A percentile compares a stretch with the other conserved stretches of the same genome.
These are phyloP conservation scores for Hypoxylon sp. DNA, from an alignment of 2,329 filamentous ascomycete genomes.

Conservation along the genomic window DNA sequence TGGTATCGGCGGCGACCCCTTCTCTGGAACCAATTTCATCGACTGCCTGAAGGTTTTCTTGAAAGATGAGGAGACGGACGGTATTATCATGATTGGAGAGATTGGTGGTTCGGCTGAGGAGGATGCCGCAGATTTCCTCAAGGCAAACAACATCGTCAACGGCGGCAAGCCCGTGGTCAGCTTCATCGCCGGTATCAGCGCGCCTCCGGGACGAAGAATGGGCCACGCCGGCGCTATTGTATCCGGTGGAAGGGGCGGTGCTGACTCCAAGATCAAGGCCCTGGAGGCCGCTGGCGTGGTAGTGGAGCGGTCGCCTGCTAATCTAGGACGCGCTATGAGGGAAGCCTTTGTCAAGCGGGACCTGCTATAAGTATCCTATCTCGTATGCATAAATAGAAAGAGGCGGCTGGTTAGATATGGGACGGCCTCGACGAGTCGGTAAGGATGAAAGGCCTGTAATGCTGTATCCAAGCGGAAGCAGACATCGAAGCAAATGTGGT, in stretches of 20 bases:
- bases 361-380: constrained; percentile 77
- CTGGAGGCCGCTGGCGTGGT: constrained; percentile 94
- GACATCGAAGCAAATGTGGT: constrained; percentile 13
- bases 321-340: constrained; percentile 92
- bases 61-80: constrained; percentile 94
- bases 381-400: constrained; percentile 16
- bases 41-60: constrained; percentile 99
- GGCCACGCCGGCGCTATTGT: constrained; percentile 99
- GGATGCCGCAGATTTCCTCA: constrained; percentile 96
- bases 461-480: constrained; percentile 14
- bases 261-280: constrained; percentile 97
- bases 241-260: constrained; percentile 96
- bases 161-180: constrained; percentile 92
- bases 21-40: constrained; percentile 99
- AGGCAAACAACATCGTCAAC: constrained; percentile 89
- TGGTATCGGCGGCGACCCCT: constrained; percentile 98
- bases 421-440: constrained; percentile 15
- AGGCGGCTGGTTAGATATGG: constrained; percentile 23
- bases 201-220: constrained; percentile 96
- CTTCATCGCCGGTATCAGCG: constrained; percentile 98
- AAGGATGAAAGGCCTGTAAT: constrained; percentile 15
- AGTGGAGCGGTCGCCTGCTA: constrained; percentile 94
- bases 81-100: constrained; percentile 99
- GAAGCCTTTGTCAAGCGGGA: constrained; percentile 97
- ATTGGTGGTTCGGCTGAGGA: constrained; percentile 98